phyloP scores from a whole-genome alignment of 108 stramenopile species.

The Fragilaria crotonensis region DNA sequence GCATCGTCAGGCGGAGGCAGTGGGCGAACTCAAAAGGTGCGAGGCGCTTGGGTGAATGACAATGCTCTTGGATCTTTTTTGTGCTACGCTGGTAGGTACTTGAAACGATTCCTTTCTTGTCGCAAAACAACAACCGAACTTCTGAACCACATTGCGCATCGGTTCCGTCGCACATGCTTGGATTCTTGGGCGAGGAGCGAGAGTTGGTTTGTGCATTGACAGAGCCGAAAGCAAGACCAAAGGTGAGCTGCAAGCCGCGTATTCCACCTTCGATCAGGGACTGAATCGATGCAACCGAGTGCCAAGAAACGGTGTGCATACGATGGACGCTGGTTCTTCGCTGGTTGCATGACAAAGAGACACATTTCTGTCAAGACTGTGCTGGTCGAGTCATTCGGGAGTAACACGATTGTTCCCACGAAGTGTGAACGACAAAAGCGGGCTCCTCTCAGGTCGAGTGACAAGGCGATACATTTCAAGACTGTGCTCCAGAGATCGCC shows the following conservation, averaged over 20 bases:
- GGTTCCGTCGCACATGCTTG: conserved; percentile 28
- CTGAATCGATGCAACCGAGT: conserved; percentile 28
- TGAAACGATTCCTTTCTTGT: conserved; percentile 50
- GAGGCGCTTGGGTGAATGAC: conserved; percentile 30
- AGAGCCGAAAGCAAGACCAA: conserved; percentile 19
- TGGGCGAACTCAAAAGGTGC: conserved; percentile 40
- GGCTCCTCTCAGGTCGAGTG: conserved; percentile 33
- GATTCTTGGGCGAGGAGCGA: conserved; percentile 45
- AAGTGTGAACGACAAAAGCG: conserved; percentile 10
- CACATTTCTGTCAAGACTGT: too few species aligned
- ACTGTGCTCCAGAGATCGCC: background rate
- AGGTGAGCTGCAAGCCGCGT: conserved; percentile 26
- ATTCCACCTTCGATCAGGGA: conserved; percentile 37
- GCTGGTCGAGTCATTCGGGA: too few species aligned
- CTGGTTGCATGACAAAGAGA: too few species aligned
- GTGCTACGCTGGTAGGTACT: conserved; percentile 36
- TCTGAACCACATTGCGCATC: conserved; percentile 19
- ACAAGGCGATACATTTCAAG: conserved; percentile 39
- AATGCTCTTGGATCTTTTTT: conserved; percentile 50
- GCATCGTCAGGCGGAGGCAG: conserved; percentile 14
- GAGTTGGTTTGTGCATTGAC: conserved; percentile 31
- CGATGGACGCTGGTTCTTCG: too few species aligned
- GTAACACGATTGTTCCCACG: too few species aligned
- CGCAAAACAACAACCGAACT: conserved; percentile 22
- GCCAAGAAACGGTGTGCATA: too few species aligned